These are phyloP conservation scores for Pyrus hybrid DNA, from an alignment of 331 rosid genomes.

Conservation along the genomic window DNA sequence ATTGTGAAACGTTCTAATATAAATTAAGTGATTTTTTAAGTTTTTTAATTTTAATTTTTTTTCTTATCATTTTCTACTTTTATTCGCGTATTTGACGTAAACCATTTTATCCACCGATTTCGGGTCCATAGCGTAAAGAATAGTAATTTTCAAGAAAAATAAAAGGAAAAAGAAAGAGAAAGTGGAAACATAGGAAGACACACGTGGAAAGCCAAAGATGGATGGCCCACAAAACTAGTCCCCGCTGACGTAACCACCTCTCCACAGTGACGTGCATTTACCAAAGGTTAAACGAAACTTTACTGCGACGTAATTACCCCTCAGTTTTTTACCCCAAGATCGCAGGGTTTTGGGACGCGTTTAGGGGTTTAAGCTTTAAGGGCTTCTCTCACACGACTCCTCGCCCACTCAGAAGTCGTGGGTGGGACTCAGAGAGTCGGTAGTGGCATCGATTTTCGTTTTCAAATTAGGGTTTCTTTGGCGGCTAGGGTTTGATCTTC, in stretches of 20 bases:
- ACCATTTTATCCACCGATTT: no score
- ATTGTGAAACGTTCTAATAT: no score
- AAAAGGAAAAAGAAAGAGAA: neutral
- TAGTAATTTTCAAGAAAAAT: neutral
- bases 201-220: neutral
- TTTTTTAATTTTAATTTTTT: no score
- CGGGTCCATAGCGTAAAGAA: no score
- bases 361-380: slow-evolving; percentile 25
- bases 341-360: slow-evolving; percentile 17
- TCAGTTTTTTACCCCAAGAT: neutral
- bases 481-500: slow-evolving; percentile 33
- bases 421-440: neutral
- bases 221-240: neutral
- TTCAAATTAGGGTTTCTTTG: slow-evolving; percentile 8
- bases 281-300: neutral
- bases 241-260: neutral
- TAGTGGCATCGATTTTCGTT: neutral
- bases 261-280: neutral
- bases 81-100: no score
- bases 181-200: neutral
- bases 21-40: no score
- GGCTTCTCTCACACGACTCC: neutral
- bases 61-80: no score
- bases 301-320: neutral
- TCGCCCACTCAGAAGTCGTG: neutral